phyloP scores from a whole-genome alignment of 305 asterid species.

The Fraxinus ornus region DNA sequence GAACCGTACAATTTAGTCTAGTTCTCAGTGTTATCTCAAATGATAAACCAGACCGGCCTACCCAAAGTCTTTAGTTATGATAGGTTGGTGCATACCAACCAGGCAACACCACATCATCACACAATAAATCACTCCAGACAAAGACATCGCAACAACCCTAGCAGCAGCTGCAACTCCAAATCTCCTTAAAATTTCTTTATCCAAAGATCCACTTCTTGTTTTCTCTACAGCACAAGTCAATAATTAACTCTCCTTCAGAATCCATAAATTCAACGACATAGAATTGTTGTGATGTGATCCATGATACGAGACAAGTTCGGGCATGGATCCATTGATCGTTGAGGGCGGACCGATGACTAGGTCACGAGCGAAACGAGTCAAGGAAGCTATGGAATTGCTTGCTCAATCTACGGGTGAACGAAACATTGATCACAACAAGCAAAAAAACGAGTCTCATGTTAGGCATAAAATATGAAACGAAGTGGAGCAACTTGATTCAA shows the following conservation, averaged over 20 bases:
- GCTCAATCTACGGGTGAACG: no score
- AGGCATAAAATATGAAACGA: no score
- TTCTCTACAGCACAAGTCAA: neutral
- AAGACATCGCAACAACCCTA: neutral
- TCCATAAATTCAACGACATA: neutral
- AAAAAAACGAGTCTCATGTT: no score
- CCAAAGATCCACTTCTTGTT: neutral
- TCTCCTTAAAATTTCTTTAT: neutral
- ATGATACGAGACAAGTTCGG: no score
- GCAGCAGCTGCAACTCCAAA: neutral
- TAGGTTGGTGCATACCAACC: neutral
- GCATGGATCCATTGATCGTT: no score
- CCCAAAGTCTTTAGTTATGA: neutral
- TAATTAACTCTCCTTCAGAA: neutral
- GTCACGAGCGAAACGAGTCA: no score
- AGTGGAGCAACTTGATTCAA: no score
- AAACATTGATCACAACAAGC: no score
- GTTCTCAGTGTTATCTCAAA: no score
- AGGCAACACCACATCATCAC: neutral
- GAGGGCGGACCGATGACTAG: no score
- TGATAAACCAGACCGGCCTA: neutral
- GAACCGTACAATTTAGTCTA: no score
- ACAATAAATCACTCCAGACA: neutral
- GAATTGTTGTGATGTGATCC: neutral
- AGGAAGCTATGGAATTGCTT: no score